These are phyloP conservation scores for Xylaria sp. DNA, from an alignment of 2,329 filamentous ascomycete genomes.

Conservation along the genomic window DNA sequence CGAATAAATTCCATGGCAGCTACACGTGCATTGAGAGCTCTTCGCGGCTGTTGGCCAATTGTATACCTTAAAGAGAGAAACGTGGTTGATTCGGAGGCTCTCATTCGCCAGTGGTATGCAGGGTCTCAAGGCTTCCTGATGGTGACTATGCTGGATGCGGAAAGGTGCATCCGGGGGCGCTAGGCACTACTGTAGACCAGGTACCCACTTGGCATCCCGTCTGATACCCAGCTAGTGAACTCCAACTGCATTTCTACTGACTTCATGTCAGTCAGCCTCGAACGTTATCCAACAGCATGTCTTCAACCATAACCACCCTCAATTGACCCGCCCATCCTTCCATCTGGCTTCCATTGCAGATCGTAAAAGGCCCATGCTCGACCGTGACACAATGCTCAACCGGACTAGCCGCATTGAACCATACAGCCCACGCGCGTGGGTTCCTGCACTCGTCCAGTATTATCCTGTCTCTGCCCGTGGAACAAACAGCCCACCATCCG, in stretches of 20 bases:
- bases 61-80: conserved; percentile 33
- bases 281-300: conserved; percentile 25
- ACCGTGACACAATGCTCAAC: not conserved
- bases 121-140: conserved; percentile 23
- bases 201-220: not conserved
- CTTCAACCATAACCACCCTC: not conserved
- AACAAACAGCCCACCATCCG: conserved; percentile 10
- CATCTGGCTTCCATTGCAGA: conserved; percentile 36
- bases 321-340: conserved; percentile 24
- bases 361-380: conserved; percentile 10
- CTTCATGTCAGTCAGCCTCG: conserved; percentile 37
- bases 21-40: not conserved
- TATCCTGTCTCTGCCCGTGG: not conserved
- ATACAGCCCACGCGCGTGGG: conserved; percentile 1
- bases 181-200: not conserved
- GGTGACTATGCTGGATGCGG: conserved; percentile 3
- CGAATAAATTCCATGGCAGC: not conserved
- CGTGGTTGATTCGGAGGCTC: conserved; percentile 41
- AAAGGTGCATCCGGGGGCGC: conserved; percentile 17
- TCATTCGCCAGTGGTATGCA: conserved; percentile 43
- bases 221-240: too few relatives aligned
- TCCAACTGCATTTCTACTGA: not conserved
- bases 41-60: conserved; percentile 25
- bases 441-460: not conserved
- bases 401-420: conserved; percentile 13